Evolutionary conservation across 1,139 yeast genomes (phyloP), one percentile per base, ranked within the genome.

Genomic region (Saccharomyces hybrid): DNA sequence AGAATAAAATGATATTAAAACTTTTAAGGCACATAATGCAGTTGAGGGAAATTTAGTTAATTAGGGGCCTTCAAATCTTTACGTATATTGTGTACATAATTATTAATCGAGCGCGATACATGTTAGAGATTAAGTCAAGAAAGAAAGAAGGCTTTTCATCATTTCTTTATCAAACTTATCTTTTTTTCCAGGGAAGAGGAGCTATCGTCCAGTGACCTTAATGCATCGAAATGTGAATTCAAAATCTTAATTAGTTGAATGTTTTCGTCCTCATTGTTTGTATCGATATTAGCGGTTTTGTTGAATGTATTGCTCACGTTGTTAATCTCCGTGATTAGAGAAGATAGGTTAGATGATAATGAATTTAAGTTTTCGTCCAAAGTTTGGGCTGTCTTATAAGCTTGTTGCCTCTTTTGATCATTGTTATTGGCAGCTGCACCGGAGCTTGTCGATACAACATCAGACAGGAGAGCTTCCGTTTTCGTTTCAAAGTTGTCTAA

Each of bases 381-480:
- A 54, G 83, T 76, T 67, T 91, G 96, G 0, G 99, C 98, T 47
- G 90, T 80, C 61, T 82, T 84, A 69, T 91, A 93, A 0, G 96
- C 96, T 66, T 86, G 87, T 66, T 87, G 95, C 64, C 99, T 83
- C 66, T 90, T 88, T 70, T 87, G 89, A 68, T 93, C 99, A 47
- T 74, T 66, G 34, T 61, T 65, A 47, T 63, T 68, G 8, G 67
- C 64, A 2, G 64, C 59, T 19, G 60, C 56, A 11, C 61, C 61
- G 11, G 64, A 58, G 31, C 60, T 62, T 1, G 82, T 79, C 2
- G 73, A 63, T 6, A 72, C 57, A n/a, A 71, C 71, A 55, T 71
- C 74, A 2, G 73, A 58, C 56, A 82, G 73, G 54, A 82, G 69
- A 9, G 77, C 71, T 60, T 88, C 91, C 0, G 95, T 93, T 69